Percentiles rank a stretch among this genome's conserved stretches.
These are phyloP conservation scores for Chalciporus chontae DNA, from an alignment of 768 basidiomycete species.

Conservation along the genomic window DNA sequence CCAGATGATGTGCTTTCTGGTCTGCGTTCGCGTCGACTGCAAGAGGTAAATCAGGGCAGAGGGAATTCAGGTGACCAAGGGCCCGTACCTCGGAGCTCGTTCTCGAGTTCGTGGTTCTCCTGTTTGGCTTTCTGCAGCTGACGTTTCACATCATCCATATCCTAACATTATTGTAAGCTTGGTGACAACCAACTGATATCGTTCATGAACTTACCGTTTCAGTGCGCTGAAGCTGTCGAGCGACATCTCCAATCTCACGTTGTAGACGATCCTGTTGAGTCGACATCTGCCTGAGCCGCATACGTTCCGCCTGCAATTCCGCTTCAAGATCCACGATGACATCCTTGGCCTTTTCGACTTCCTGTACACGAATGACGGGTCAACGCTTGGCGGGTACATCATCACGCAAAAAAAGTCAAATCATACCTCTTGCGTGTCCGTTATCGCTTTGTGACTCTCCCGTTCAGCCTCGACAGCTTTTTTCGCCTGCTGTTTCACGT, in stretches of 20 bases:
- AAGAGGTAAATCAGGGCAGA: not conserved
- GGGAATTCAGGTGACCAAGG: not conserved
- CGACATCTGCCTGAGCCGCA: constrained; percentile 57
- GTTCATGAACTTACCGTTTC: constrained; percentile 52
- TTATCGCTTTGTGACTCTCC: constrained; percentile 44
- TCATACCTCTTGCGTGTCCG: constrained; percentile 53
- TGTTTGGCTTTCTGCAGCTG: constrained; percentile 68
- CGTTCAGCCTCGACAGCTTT: constrained; percentile 52
- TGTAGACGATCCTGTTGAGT: constrained; percentile 61
- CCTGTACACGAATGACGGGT: too few relatives aligned
- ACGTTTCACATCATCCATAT: constrained; percentile 72
- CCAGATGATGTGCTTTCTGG: constrained; percentile 68
- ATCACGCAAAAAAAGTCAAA: too few relatives aligned
- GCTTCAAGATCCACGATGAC: constrained; percentile 67
- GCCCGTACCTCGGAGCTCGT: constrained; percentile 63
- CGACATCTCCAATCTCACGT: constrained; percentile 62
- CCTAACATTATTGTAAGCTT: constrained; percentile 39
- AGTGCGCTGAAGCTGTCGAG: constrained; percentile 62
- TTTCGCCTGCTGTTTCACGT: constrained; percentile 54
- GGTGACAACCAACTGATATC: not conserved
- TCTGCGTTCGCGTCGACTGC: constrained; percentile 65
- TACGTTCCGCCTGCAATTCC: constrained; percentile 68
- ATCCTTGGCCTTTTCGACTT: constrained; percentile 63
- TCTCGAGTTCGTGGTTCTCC: constrained; percentile 70
- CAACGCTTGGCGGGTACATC: too few relatives aligned